Percentiles rank a stretch among this genome's conserved stretches.
phyloP scores from a whole-genome alignment of 177 flowering plant species.

The Vitis hybrid region DNA sequence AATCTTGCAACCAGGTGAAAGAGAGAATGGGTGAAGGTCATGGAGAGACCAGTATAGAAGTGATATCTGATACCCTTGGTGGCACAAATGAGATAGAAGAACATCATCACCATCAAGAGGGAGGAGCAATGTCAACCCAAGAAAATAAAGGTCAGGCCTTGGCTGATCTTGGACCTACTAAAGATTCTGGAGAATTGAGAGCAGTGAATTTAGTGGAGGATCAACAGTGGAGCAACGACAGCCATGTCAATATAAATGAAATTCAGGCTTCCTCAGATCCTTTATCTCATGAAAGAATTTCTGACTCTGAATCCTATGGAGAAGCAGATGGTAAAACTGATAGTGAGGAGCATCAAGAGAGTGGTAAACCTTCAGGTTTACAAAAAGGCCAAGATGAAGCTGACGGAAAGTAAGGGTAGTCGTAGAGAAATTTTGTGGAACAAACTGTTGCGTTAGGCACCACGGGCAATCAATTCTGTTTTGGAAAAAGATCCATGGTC shows the following conservation, averaged over 20 bases:
- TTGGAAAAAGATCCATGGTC: too few species aligned
- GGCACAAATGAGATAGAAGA: neutral
- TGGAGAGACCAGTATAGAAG: neutral
- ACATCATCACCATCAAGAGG: too few species aligned
- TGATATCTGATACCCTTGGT: neutral
- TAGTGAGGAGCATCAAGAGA: neutral
- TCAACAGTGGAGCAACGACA: constrained; percentile 10
- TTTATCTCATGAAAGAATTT: constrained; percentile 2
- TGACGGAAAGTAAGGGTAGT: too few species aligned
- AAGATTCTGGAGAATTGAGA: constrained; percentile 5
- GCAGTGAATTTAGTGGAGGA: neutral
- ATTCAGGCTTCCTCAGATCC: constrained; percentile 3
- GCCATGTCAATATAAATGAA: neutral
- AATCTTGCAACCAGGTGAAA: neutral
- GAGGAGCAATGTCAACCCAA: constrained; percentile 7
- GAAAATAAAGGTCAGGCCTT: neutral
- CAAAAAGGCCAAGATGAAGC: neutral
- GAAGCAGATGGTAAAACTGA: neutral
- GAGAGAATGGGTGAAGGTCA: neutral
- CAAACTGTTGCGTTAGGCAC: too few species aligned
- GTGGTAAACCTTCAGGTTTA: neutral
- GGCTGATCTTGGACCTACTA: constrained; percentile 3
- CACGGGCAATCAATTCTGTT: too few species aligned
- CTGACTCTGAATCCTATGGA: neutral
- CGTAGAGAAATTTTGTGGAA: too few species aligned